Evolutionary conservation across 345 rosid genomes (phyloP).

Genomic region (Eucalyptus paniculata): DNA sequence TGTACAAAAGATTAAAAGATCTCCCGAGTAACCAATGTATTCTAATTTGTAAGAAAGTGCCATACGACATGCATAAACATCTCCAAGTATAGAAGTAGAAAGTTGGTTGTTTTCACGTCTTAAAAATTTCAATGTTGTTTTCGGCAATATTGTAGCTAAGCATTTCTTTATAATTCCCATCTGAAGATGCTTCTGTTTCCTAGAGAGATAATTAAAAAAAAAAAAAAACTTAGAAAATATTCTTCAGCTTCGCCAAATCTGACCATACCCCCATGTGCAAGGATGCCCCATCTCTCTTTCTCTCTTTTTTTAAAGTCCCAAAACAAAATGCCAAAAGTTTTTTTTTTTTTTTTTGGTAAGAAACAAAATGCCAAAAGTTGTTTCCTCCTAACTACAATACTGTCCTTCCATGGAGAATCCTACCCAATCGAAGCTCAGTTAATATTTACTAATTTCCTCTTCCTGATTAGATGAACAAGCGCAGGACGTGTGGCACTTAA

Average conservation of each 20-base stretch:
- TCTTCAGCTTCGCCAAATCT: neutral
- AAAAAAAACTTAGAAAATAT: neutral
- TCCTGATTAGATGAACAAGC: neutral
- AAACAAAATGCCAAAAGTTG: conserved; percentile 12
- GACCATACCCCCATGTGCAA: conserved; percentile 38
- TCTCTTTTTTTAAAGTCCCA: neutral
- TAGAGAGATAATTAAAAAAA: neutral
- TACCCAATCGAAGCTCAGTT: neutral
- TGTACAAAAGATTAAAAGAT: neutral
- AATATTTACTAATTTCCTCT: neutral
- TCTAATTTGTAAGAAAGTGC: neutral
- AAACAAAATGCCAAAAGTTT: conserved; percentile 14
- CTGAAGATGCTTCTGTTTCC: conserved; percentile 17
- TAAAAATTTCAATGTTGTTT: neutral
- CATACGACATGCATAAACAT: neutral
- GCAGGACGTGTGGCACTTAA: neutral
- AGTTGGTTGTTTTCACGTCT: neutral
- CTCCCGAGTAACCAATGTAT: neutral
- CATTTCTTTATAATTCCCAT: neutral
- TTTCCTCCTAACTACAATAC: neutral
- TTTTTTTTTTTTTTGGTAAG: no score
- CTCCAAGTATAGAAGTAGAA: neutral
- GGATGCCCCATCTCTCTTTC: conserved; percentile 29
- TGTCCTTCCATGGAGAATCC: neutral
- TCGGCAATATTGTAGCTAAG: neutral